Base-by-base conservation (phyloP, 805 yeast genomes). In the Diddensiella caesifluorescens region DNA sequence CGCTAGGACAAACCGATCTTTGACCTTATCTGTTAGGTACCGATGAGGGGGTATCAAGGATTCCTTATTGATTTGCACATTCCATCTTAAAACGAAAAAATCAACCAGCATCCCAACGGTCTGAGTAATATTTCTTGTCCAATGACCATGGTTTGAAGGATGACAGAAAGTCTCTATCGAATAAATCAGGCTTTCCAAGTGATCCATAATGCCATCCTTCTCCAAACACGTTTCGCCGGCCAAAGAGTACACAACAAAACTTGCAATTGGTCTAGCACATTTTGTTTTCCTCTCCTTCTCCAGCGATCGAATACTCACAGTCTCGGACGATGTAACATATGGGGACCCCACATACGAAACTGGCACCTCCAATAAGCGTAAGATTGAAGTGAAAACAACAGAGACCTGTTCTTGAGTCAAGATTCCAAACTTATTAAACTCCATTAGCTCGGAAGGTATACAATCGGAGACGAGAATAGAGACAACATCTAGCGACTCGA, bases 91-190 rank as follows among this genome's bases (percentile, higher is more conserved):
- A 3, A 53, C 41, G 31, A 62, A 62, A 26, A 51, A 39, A 19
- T 54, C 60, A 0, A 79, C 73, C 39, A 86, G 63, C 33, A 77
- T 73, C 46, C 73, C 71, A n/a, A 83, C 65, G 21, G 84, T 71
- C 44, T 75, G 75, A 0, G 94, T 71, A 22, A 90, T 74, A 3
- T 80, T 66, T 21, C 72, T 62, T 0, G 95, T 74, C 97, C 97
- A 89, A n/a, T 73, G 71, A 0, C 96, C 97, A n/a, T 70, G 61
- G 59, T 89, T 89, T 0, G 97, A 88, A 4, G 98, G 98, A 60
- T 92, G 97, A 2, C 79, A 80, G 61, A 81, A 85, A 15, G 95
- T 84, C 47, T 76, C 81, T 4, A 88, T 67, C 0, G 95, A 77
- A 41, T 78, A 77, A n/a, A 83, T 52, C 21, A 84, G 64, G 0